Evolutionary conservation across 1,284 basidiomycete genomes (phyloP).

Genomic region (Tilletia walkeri): DNA sequence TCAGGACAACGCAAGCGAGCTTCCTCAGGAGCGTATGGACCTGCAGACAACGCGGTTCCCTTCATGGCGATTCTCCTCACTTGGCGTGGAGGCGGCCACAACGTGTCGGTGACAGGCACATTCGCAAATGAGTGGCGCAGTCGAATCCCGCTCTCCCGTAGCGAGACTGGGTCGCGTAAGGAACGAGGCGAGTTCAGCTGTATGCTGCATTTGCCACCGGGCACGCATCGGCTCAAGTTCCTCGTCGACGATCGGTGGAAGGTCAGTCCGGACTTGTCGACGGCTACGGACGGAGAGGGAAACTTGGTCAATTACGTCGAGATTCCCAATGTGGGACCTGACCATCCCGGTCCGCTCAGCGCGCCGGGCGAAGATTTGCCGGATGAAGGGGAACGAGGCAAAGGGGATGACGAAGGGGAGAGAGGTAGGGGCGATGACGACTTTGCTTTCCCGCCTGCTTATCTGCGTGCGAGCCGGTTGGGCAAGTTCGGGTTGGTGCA

Average conservation of each 20-base stretch:
- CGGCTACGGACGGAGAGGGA: slow-evolving; percentile 91
- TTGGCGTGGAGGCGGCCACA: slow-evolving; percentile 47
- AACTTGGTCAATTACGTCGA: slow-evolving; percentile 82
- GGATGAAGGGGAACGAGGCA: slow-evolving; percentile 3
- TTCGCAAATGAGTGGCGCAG: slow-evolving; percentile 64
- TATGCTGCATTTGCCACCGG: slow-evolving; percentile 64
- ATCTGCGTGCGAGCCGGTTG: slow-evolving; percentile 6
- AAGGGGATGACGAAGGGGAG: background rate
- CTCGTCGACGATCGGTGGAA: slow-evolving; percentile 89
- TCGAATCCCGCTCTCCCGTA: slow-evolving; percentile 50
- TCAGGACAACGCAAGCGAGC: background rate
- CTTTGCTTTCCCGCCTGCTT: background rate
- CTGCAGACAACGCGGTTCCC: slow-evolving; percentile 12
- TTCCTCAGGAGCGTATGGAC: background rate
- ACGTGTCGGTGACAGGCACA: slow-evolving; percentile 64
- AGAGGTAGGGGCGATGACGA: background rate
- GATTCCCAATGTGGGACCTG: slow-evolving; percentile 47
- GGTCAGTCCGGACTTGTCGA: slow-evolving; percentile 72
- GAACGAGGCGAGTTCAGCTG: slow-evolving; percentile 25
- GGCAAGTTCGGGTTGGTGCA: background rate
- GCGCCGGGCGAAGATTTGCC: slow-evolving; percentile 46
- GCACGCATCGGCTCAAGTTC: slow-evolving; percentile 93
- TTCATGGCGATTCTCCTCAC: slow-evolving; percentile 32
- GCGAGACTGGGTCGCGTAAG: background rate
- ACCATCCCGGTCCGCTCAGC: slow-evolving; percentile 45